phyloP scores from a whole-genome alignment of 129 eudicot genomes.

The Centrapalus pauciflorus region DNA sequence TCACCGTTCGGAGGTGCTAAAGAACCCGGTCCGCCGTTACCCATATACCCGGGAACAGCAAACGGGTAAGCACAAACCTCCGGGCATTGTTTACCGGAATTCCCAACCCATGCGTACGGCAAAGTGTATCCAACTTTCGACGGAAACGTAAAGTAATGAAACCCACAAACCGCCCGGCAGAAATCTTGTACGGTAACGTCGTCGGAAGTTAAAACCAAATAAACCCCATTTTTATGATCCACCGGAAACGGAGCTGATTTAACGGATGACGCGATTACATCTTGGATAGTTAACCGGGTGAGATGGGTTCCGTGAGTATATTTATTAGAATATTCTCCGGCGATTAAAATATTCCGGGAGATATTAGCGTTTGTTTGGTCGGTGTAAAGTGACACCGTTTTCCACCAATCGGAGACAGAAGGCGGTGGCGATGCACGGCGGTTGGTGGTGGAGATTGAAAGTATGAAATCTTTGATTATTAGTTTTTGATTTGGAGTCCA shows the following conservation, averaged over 20 bases:
- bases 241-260: conserved; percentile 47
- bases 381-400: conserved; percentile 69
- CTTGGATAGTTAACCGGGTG: conserved; percentile 70
- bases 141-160: conserved; percentile 87
- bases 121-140: conserved; percentile 77
- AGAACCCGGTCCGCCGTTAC: conserved; percentile 42
- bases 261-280: conserved; percentile 50
- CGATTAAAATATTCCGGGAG: conserved; percentile 43
- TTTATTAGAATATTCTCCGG: conserved; percentile 59
- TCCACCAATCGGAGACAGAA: conserved; percentile 82
- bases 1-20: conserved; percentile 68
- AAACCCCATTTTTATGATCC: conserved; percentile 69
- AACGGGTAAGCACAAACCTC: conserved; percentile 93
- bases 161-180: conserved; percentile 88
- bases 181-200: conserved; percentile 78
- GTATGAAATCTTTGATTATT: conserved; percentile 29
- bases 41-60: conserved; percentile 75
- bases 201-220: conserved; percentile 49
- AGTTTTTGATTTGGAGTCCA: conserved; percentile 55
- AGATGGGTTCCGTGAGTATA: conserved; percentile 73
- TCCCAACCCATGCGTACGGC: conserved; percentile 94
- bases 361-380: conserved; percentile 86
- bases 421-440: conserved; percentile 38
- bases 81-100: conserved; percentile 81
- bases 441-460: conserved; percentile 37